These are phyloP conservation scores for Citrus trifoliata DNA, from an alignment of 345 rosid genomes.

Conservation along the genomic window DNA sequence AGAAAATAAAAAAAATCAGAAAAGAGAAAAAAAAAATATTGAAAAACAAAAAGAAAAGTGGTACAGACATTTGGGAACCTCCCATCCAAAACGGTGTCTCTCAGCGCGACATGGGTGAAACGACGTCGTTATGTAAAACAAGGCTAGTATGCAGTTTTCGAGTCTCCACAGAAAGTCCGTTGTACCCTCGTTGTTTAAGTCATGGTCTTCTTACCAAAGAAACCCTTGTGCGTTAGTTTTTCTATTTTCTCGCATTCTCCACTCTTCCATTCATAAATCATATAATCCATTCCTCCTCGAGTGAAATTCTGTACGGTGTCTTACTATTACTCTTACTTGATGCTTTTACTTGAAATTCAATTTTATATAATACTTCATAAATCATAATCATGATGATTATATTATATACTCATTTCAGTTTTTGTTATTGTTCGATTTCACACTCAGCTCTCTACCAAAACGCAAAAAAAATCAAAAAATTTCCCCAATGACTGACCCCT, in stretches of 20 bases:
- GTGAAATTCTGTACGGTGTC: slow-evolving; percentile 8
- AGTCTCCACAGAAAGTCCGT: background rate
- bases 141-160: background rate
- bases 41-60: too few species aligned
- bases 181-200: background rate
- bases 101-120: background rate
- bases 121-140: background rate
- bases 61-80: too few species aligned
- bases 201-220: background rate
- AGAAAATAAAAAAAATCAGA: too few species aligned
- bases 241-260: background rate
- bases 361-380: background rate
- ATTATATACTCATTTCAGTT: slow-evolving; percentile 11
- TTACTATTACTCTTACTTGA: background rate
- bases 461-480: background rate
- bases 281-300: background rate
- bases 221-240: background rate
- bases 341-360: background rate
- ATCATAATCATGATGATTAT: background rate
- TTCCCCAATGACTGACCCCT: slow-evolving; percentile 53
- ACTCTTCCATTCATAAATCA: background rate
- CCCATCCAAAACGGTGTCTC: too few species aligned
- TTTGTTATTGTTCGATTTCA: slow-evolving; percentile 19
- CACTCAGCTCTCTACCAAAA: slow-evolving; percentile 30
- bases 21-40: too few species aligned